Base-by-base conservation (phyloP, 2,329 filamentous ascomycete genomes). In the Claviceps monticola region DNA sequence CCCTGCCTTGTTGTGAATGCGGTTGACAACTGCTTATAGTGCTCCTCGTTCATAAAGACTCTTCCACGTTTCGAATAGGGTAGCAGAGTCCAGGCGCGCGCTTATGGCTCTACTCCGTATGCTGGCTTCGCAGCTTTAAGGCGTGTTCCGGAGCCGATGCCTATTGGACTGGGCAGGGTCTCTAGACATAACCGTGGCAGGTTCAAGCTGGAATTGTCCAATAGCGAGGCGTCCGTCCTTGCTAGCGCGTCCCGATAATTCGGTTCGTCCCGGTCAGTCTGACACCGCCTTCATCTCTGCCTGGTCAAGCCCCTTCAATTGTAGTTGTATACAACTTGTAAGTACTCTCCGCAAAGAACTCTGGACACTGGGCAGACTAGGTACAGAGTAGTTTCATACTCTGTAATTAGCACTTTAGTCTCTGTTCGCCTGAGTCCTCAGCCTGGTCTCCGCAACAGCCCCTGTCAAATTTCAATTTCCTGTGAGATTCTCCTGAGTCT, bases 201-300 rank as follows among this genome's bases (percentile, higher is more conserved):
- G 11, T 41, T 19, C 17, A 13, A 5, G 19, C 26, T 4, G 14
- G 4, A 2, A 3, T 14, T 2, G 42, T 13, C 62, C 61, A 64
- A 64, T 63, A 39, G 8, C 5, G 19, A 17, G 19, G 17, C 29
- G 17, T 0, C 11, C 4, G 11, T 41, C 58, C 55, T 46, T 59
- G 39, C 62, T 68, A 68, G 66, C 60, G 64, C 56, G 60, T 61
- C 62, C 61, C 66, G 66, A 58, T 61, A 66, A 56, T 56, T 58
- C 65, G 66, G 66, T 62, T 66, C 58, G 60, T 56, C 57, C 65
- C 56, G 55, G 53, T 53, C 55, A 51, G 49, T 38, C 42, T 52
- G 36, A 51, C 49, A 49, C 43, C 6, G 46, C 23, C 21, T 55
- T 55, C 52, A 41, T 39, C 52, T 51, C 51, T 63, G 57, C 66